Conservation (phyloP, 1,139 yeast species). For the Citeromyces siamensis region DNA sequence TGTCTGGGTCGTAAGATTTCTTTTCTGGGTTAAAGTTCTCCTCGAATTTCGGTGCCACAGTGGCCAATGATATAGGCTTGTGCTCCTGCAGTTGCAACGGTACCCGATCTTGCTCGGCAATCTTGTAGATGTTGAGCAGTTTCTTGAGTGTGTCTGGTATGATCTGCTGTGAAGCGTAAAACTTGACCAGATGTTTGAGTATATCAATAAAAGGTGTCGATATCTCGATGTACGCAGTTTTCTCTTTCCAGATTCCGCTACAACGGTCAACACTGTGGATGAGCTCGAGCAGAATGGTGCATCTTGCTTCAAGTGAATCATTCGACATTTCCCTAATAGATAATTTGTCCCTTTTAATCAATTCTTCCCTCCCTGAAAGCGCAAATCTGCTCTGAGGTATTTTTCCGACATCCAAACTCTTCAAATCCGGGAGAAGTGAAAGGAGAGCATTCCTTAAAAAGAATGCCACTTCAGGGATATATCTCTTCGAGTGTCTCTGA, state of each 20-base stretch:
- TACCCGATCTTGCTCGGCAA: constrained; percentile 37
- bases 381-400: constrained; percentile 10
- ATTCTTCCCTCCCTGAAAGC: background rate
- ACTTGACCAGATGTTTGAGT: constrained; percentile 26
- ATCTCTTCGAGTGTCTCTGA: constrained; percentile 72
- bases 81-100: constrained; percentile 87
- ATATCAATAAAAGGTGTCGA: constrained; percentile 26
- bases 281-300: constrained; percentile 10
- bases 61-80: constrained; percentile 72
- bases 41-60: constrained; percentile 85
- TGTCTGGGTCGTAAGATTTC: constrained; percentile 80
- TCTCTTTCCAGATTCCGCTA: constrained; percentile 45
- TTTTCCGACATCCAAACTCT: constrained; percentile 12
- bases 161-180: constrained; percentile 17
- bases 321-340: constrained; percentile 6
- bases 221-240: constrained; percentile 50
- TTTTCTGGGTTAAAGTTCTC: constrained; percentile 94
- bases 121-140: constrained; percentile 35
- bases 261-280: constrained; percentile 10
- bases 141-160: constrained; percentile 23
- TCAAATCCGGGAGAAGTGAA: constrained; percentile 31
- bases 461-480: constrained; percentile 62
- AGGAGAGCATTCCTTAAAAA: constrained; percentile 44
- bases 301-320: constrained; percentile 7
- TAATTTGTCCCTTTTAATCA: background rate